Conservation (phyloP, 2,329 filamentous ascomycete species). For the Pezicula radicicola region DNA sequence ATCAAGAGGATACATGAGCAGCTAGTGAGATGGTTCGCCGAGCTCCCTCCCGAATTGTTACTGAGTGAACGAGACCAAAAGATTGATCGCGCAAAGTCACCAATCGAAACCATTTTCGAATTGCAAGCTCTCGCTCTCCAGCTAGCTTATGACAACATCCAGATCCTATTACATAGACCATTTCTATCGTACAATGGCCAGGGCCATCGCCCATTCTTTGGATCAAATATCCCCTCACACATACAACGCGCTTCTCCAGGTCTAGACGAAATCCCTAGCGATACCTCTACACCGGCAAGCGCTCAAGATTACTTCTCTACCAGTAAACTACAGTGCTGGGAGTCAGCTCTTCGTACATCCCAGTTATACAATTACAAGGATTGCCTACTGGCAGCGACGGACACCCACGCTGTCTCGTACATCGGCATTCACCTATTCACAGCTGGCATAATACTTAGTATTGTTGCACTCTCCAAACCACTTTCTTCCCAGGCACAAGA, state of each 20-base stretch:
- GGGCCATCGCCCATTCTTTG: no score
- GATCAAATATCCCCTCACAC: no score
- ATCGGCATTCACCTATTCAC: constrained; percentile 43
- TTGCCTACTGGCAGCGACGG: constrained; percentile 34
- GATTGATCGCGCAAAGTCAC: constrained; percentile 16
- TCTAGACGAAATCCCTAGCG: no score
- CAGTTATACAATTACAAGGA: constrained; percentile 30
- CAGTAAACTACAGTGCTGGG: constrained; percentile 30
- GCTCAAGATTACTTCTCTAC: constrained; percentile 5
- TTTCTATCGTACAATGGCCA: constrained; percentile 32
- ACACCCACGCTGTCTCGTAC: constrained; percentile 41
- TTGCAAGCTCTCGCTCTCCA: constrained; percentile 40
- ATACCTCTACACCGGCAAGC: constrained; percentile 11
- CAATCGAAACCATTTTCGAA: constrained; percentile 16
- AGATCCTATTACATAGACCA: constrained; percentile 40
- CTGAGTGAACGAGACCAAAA: constrained; percentile 16
- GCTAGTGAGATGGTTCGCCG: constrained; percentile 22
- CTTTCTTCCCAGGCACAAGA: constrained; percentile 39
- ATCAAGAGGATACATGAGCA: constrained; percentile 12
- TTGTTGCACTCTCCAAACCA: constrained; percentile 38
- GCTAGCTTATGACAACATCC: constrained; percentile 39
- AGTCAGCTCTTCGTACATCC: constrained; percentile 37
- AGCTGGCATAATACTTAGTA: constrained; percentile 38
- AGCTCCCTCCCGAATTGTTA: constrained; percentile 21
- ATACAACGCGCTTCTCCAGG: constrained; percentile 6